Percentiles rank a stretch among this genome's conserved stretches.
phyloP scores from a whole-genome alignment of 148 eudicot species.

The Cornus controversa region DNA sequence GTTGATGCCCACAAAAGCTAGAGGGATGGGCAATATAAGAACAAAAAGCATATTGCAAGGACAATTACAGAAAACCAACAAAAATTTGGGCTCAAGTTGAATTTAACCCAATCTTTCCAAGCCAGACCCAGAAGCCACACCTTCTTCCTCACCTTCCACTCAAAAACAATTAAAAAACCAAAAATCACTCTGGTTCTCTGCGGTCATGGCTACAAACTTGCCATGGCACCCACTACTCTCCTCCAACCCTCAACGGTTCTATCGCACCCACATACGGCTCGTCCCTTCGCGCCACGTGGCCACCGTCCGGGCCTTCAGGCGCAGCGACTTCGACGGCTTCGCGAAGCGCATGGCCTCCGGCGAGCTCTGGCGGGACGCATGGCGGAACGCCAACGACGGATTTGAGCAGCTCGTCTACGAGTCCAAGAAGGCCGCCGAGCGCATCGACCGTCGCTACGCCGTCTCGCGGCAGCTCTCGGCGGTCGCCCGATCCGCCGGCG shows the following conservation, averaged over 20 bases:
- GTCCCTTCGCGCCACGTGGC: conserved; percentile 9
- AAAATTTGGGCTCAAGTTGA: no score
- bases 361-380: conserved; percentile 65
- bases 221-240: conserved; percentile 44
- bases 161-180: no score
- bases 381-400: conserved; percentile 74
- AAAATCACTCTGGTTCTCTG: not conserved
- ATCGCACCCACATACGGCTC: conserved; percentile 10
- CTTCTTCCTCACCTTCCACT: not conserved
- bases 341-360: conserved; percentile 67
- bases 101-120: not conserved
- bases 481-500: conserved; percentile 52
- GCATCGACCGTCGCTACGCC: conserved; percentile 68
- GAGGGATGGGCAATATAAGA: no score
- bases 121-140: not conserved
- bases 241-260: conserved; percentile 16
- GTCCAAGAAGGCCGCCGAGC: conserved; percentile 73
- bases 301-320: conserved; percentile 44
- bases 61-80: no score
- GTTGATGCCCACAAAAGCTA: no score
- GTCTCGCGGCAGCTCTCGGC: conserved; percentile 51
- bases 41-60: no score
- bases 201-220: conserved; percentile 39
- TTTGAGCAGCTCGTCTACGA: conserved; percentile 79
- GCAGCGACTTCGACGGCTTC: conserved; percentile 74